These are phyloP conservation scores for Auricularia cornea DNA, from an alignment of 768 basidiomycete species.

Conservation along the genomic window DNA sequence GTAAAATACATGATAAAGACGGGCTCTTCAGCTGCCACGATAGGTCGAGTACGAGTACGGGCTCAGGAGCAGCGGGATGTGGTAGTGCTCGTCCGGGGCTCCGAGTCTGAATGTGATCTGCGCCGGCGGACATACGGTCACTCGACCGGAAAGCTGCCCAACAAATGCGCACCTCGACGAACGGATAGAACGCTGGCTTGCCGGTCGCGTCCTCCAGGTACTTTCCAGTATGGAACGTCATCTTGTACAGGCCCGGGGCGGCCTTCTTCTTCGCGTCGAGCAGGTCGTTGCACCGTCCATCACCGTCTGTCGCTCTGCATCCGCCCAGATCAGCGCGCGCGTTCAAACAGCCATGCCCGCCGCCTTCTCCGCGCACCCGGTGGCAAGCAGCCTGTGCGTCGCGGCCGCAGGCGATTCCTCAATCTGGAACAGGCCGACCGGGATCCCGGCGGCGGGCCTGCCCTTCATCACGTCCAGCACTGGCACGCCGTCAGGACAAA, in stretches of 20 bases:
- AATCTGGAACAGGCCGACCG: background rate
- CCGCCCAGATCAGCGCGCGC: background rate
- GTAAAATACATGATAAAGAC: background rate
- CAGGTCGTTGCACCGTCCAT: slow-evolving; percentile 78
- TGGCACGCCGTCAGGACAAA: background rate
- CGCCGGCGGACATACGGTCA: background rate
- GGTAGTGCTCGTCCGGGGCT: slow-evolving; percentile 74
- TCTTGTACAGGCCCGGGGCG: slow-evolving; percentile 64
- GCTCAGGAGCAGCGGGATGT: slow-evolving; percentile 86
- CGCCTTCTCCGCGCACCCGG: background rate
- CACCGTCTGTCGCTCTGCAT: slow-evolving; percentile 60
- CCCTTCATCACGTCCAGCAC: too few species aligned
- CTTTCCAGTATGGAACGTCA: slow-evolving; percentile 73
- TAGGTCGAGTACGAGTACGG: slow-evolving; percentile 91
- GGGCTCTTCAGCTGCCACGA: slow-evolving; percentile 57
- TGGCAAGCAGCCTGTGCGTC: background rate
- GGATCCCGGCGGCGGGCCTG: background rate
- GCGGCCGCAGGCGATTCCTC: background rate
- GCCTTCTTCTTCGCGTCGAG: slow-evolving; percentile 46
- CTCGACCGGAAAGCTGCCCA: background rate
- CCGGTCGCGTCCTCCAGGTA: slow-evolving; percentile 59
- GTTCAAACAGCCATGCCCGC: slow-evolving; percentile 2
- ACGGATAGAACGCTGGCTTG: slow-evolving; percentile 76
- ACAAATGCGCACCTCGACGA: slow-evolving; percentile 59
- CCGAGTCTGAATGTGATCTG: slow-evolving; percentile 74